phyloP scores from a whole-genome alignment of 495 filamentous ascomycete genomes.

The Hypoxylon crocopeplum region DNA sequence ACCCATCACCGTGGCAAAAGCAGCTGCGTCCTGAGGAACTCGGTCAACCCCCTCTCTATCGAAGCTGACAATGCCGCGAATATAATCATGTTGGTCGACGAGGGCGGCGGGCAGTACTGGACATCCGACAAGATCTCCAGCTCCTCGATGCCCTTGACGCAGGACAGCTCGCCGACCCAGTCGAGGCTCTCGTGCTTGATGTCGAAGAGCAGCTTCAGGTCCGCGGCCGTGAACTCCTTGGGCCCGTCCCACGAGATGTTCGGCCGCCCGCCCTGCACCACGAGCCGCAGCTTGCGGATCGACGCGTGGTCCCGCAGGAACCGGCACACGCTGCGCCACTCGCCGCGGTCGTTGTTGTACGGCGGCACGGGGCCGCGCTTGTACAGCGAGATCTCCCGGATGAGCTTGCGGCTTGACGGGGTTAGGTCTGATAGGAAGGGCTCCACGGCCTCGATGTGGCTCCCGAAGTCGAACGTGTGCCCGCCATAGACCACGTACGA shows the following conservation, averaged over 20 bases:
- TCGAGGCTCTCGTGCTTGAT: constrained; percentile 53
- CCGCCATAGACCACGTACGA: constrained; percentile 55
- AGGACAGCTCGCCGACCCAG: constrained; percentile 56
- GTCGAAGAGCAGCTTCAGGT: constrained; percentile 49
- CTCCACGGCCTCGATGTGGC: constrained; percentile 59
- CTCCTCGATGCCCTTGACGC: constrained; percentile 48
- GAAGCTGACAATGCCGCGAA: constrained; percentile 59
- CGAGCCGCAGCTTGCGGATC: constrained; percentile 49
- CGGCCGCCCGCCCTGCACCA: constrained; percentile 55
- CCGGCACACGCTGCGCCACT: constrained; percentile 56
- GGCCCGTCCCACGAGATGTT: constrained; percentile 48
- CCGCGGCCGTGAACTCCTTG: constrained; percentile 43
- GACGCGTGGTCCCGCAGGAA: constrained; percentile 46
- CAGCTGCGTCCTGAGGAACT: constrained; percentile 48
- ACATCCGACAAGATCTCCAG: constrained; percentile 51
- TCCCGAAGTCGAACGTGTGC: constrained; percentile 60
- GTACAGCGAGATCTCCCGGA: constrained; percentile 52
- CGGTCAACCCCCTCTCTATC: constrained; percentile 56
- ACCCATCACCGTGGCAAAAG: constrained; percentile 27
- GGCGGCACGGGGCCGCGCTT: constrained; percentile 57
- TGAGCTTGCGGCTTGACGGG: constrained; percentile 45
- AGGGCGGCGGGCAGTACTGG: constrained; percentile 49
- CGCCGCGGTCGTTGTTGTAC: constrained; percentile 58
- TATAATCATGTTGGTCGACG: constrained; percentile 51
- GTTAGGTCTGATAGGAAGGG: constrained; percentile 63